Percentiles rank a stretch among this genome's conserved stretches.
Evolutionary conservation across 164 flowering plant species (phyloP).

Genomic region (Dillenia turbinata): DNA sequence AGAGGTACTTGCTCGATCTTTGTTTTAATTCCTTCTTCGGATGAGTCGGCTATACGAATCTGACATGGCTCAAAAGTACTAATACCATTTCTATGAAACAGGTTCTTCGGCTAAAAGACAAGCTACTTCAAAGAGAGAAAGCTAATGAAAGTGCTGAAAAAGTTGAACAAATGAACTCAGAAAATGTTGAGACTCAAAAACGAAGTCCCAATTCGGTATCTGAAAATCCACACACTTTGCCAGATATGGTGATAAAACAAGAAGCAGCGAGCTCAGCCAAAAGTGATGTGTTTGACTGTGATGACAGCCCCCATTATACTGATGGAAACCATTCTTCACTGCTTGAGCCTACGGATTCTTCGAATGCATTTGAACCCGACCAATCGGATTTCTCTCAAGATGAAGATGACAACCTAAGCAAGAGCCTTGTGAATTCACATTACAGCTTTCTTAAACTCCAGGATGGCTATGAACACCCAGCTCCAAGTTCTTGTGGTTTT

Average conservation of each 20-base stretch:
- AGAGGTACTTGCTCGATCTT: constrained; percentile 32
- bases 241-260: constrained; percentile 33
- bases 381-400: constrained; percentile 52
- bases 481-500: constrained; percentile 39
- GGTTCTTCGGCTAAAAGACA: constrained; percentile 46
- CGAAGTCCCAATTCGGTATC: constrained; percentile 20
- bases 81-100: constrained; percentile 12
- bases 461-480: constrained; percentile 30
- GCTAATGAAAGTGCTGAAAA: constrained; percentile 24
- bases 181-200: constrained; percentile 17
- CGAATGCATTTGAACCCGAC: constrained; percentile 40
- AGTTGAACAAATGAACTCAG: constrained; percentile 13
- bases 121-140: constrained; percentile 34
- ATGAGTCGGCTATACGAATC: not conserved
- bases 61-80: not conserved
- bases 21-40: too few relatives aligned
- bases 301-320: constrained; percentile 49
- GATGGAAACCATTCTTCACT: constrained; percentile 39
- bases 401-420: constrained; percentile 46
- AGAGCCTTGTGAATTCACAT: constrained; percentile 25
- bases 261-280: constrained; percentile 49
- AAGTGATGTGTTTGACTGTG: constrained; percentile 53
- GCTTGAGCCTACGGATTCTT: constrained; percentile 46
- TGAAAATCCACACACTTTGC: constrained; percentile 22
- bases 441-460: constrained; percentile 48